phyloP scores from a whole-genome alignment of 805 yeast species.

The Citeromyces matritensis region DNA sequence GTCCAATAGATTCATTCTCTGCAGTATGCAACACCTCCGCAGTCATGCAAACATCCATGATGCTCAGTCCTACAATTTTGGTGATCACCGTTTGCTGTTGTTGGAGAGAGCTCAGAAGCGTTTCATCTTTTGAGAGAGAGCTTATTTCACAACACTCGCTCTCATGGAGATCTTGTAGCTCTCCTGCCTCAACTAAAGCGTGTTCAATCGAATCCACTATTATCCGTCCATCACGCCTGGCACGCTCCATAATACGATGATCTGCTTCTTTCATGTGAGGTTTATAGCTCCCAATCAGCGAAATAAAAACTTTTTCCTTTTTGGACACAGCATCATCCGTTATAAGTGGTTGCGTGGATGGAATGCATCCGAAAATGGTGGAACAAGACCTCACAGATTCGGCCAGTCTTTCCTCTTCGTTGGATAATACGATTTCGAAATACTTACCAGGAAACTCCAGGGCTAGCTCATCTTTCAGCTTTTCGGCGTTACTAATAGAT shows the following conservation, averaged over 20 bases:
- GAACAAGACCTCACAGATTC: constrained; percentile 20
- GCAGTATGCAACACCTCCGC: constrained; percentile 20
- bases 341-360: constrained; percentile 35
- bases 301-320: constrained; percentile 22
- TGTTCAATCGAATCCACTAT: constrained; percentile 48
- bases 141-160: constrained; percentile 1
- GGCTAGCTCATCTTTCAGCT: constrained; percentile 11
- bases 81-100: constrained; percentile 22
- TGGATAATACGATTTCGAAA: constrained; percentile 7
- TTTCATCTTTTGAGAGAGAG: constrained; percentile 1
- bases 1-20: constrained; percentile 12
- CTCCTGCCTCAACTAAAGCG: constrained; percentile 49
- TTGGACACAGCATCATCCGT: constrained; percentile 3
- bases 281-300: constrained; percentile 52
- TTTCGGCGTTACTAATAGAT: constrained; percentile 21
- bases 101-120: constrained; percentile 3
- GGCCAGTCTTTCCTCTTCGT: constrained; percentile 6
- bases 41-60: constrained; percentile 49
- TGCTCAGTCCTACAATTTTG: constrained; percentile 48
- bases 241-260: constrained; percentile 18
- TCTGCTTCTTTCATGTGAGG: constrained; percentile 57
- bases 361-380: constrained; percentile 46
- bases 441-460: constrained; percentile 13
- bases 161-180: constrained; percentile 24
- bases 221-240: constrained; percentile 21